A percentile compares a stretch with the other conserved stretches of the same genome.
Conservation (phyloP, 2,329 filamentous ascomycete genomes). For the Calcarisporium arbuscula region DNA sequence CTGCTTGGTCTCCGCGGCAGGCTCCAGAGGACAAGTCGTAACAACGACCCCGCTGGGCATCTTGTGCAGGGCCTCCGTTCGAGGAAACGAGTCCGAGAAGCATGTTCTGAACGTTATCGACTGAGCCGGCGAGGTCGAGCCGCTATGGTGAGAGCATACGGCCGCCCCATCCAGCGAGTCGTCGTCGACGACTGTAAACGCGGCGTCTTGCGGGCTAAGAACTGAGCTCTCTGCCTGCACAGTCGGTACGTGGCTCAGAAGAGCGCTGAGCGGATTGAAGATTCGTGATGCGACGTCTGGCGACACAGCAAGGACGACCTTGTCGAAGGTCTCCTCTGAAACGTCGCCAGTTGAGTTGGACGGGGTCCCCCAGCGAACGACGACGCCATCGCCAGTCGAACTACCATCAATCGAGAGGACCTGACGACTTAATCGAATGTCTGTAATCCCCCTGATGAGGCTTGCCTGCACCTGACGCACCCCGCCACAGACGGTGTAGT, state of each 20-base stretch:
- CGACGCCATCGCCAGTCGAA: slow-evolving; percentile 14
- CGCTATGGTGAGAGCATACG: slow-evolving; percentile 21
- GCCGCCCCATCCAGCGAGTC: slow-evolving; percentile 1
- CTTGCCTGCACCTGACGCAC: slow-evolving; percentile 42
- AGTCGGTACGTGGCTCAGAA: slow-evolving; percentile 40
- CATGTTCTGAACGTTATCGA: slow-evolving; percentile 28
- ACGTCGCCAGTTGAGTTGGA: slow-evolving; percentile 6
- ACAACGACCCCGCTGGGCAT: slow-evolving; percentile 45
- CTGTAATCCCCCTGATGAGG: slow-evolving; percentile 30
- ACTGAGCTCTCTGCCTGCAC: slow-evolving; percentile 42
- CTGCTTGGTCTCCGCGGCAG: slow-evolving; percentile 27
- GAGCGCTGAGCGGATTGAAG: slow-evolving; percentile 33
- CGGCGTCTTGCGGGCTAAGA: slow-evolving; percentile 14
- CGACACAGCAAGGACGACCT: slow-evolving; percentile 47
- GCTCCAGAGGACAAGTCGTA: slow-evolving; percentile 42
- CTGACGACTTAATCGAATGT: slow-evolving; percentile 32
- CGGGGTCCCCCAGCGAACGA: slow-evolving; percentile 27
- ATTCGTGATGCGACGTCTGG: slow-evolving; percentile 45
- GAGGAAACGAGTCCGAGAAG: slow-evolving; percentile 20
- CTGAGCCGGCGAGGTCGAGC: slow-evolving; percentile 20
- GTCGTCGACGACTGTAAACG: slow-evolving; percentile 7
- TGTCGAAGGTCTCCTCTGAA: slow-evolving; percentile 37
- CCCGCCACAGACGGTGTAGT: slow-evolving; percentile 44
- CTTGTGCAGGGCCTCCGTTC: slow-evolving; percentile 47
- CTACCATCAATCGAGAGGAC: slow-evolving; percentile 28